phyloP scores from a whole-genome alignment of 768 basidiomycete species.

The Lactarius evosmus region DNA sequence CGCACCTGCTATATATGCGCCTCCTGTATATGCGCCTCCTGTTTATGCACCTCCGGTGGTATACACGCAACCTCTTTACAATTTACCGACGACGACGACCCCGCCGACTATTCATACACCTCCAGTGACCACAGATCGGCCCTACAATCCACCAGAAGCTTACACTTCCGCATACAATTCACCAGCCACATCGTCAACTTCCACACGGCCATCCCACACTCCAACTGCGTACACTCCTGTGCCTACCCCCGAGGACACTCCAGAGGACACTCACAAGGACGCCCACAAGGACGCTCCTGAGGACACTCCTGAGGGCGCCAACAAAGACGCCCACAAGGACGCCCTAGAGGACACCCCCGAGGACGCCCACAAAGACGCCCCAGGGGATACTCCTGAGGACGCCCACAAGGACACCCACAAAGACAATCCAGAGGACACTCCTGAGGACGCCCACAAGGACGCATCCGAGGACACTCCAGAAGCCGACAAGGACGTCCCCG shows the following conservation, averaged over 20 bases:
- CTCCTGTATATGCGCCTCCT: background rate
- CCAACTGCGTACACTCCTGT: background rate
- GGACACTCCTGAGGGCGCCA: background rate
- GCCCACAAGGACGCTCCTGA: background rate
- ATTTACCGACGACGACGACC: background rate
- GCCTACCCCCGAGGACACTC: background rate
- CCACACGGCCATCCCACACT: background rate
- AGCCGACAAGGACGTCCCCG: background rate
- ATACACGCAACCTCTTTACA: background rate
- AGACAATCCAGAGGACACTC: background rate
- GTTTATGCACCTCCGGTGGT: background rate
- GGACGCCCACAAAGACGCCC: background rate
- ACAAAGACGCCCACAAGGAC: background rate
- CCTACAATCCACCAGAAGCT: background rate
- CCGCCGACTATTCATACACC: background rate
- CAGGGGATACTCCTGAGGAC: background rate
- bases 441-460: background rate
- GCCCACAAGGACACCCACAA: background rate
- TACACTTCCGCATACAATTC: background rate
- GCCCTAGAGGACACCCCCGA: background rate
- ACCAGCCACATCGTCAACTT: background rate
- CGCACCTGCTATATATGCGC: conserved; percentile 3
- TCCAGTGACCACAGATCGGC: background rate
- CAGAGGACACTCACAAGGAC: background rate
- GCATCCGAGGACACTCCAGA: background rate